Percentiles rank a stretch among this genome's conserved stretches.
Evolutionary conservation across 1,139 yeast genomes (phyloP).

Genomic region (Geotrichum reessii): DNA sequence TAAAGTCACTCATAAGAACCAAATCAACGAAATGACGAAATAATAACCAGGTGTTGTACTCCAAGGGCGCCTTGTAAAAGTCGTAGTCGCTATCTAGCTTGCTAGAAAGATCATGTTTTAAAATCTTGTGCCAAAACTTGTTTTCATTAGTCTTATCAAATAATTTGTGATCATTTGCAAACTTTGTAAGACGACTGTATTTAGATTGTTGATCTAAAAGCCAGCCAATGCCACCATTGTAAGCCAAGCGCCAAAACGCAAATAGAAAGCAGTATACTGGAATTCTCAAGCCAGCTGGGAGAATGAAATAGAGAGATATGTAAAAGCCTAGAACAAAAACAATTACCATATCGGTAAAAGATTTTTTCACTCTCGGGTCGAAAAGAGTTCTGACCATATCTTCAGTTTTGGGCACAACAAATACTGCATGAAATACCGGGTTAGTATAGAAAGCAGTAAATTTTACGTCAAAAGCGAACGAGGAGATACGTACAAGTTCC

Average conservation of each 20-base stretch:
- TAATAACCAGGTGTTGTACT: slow-evolving; percentile 77
- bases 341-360: slow-evolving; percentile 58
- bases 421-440: slow-evolving; percentile 28
- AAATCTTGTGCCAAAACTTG: slow-evolving; percentile 41
- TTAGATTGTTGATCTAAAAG: slow-evolving; percentile 65
- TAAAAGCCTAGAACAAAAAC: slow-evolving; percentile 50
- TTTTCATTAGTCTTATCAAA: slow-evolving; percentile 38
- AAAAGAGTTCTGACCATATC: slow-evolving; percentile 82
- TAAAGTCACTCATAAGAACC: slow-evolving; percentile 80
- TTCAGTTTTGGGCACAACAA: slow-evolving; percentile 71
- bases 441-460: neutral
- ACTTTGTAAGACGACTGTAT: slow-evolving; percentile 49
- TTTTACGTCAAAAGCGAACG: neutral
- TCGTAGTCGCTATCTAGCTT: slow-evolving; percentile 56
- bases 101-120: slow-evolving; percentile 47
- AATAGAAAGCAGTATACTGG: slow-evolving; percentile 50
- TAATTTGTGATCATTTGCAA: slow-evolving; percentile 47
- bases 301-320: slow-evolving; percentile 43
- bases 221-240: slow-evolving; percentile 76
- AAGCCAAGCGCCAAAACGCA: slow-evolving; percentile 69
- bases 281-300: slow-evolving; percentile 38
- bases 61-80: slow-evolving; percentile 54
- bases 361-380: slow-evolving; percentile 69
- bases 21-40: slow-evolving; percentile 78
- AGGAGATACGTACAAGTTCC: slow-evolving; percentile 14